Percentiles rank a stretch among this genome's conserved stretches.
phyloP scores from a whole-genome alignment of 2,329 filamentous ascomycete genomes.

The Penicillium brevicompactum region DNA sequence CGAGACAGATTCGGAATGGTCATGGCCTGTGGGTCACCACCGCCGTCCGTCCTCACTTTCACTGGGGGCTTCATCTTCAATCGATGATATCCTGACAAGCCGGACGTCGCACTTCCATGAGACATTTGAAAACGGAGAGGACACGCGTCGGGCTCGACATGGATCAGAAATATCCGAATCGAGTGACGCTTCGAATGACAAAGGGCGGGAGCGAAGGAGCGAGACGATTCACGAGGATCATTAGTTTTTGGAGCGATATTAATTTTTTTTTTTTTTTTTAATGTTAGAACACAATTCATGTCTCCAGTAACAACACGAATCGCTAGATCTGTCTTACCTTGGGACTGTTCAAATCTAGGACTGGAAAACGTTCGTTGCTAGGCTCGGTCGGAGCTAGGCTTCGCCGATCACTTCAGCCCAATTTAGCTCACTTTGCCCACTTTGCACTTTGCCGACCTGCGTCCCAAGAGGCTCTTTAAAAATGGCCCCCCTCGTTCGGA shows the following conservation, averaged over 20 bases:
- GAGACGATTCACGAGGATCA: constrained; percentile 2
- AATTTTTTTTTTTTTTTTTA: too few species aligned
- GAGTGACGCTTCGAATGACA: neutral
- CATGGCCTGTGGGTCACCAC: neutral
- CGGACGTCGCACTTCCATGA: constrained; percentile 3
- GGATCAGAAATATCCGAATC: neutral
- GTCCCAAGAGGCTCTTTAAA: too few species aligned
- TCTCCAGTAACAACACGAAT: too few species aligned
- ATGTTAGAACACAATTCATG: too few species aligned
- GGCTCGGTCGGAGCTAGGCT: too few species aligned
- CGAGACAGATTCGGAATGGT: neutral
- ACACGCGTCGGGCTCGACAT: neutral
- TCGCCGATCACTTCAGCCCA: too few species aligned
- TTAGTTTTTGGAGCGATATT: neutral
- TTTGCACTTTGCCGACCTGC: too few species aligned
- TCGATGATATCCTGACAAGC: constrained; percentile 1
- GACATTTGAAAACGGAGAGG: neutral
- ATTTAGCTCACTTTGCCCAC: too few species aligned
- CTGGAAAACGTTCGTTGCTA: too few species aligned
- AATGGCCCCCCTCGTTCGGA: too few species aligned
- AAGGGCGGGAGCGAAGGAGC: neutral
- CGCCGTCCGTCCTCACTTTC: constrained; percentile 3
- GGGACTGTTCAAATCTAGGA: too few species aligned
- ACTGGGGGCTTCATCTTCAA: neutral
- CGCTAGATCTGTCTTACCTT: too few species aligned